These are phyloP conservation scores for Glycine latifolia DNA, from an alignment of 306 rosid genomes.

Conservation along the genomic window DNA sequence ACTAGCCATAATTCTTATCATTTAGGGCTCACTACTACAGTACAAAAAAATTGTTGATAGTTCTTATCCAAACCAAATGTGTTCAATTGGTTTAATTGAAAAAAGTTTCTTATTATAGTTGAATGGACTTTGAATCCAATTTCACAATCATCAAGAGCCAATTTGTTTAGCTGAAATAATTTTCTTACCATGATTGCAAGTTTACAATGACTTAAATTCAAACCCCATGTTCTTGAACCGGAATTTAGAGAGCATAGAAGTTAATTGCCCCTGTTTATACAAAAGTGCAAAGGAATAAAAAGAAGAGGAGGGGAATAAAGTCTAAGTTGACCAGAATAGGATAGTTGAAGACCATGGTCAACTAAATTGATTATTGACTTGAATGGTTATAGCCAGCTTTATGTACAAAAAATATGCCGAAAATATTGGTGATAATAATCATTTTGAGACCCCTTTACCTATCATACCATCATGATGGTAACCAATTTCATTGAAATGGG, in stretches of 20 bases:
- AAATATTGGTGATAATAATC: conserved; percentile 22
- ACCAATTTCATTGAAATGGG: conserved; percentile 45
- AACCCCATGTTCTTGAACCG: not conserved
- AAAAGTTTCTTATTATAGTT: conserved; percentile 34
- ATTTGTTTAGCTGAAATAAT: not conserved
- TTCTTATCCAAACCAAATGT: conserved; percentile 16
- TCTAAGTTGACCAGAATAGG: conserved; percentile 31
- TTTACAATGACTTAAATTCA: too few species aligned
- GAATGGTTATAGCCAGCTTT: conserved; percentile 9
- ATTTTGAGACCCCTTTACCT: conserved; percentile 39
- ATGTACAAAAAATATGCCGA: conserved; percentile 11
- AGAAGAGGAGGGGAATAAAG: not conserved
- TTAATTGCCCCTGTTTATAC: too few species aligned
- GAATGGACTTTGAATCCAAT: conserved; percentile 22
- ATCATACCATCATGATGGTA: conserved; percentile 49
- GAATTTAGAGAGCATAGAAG: not conserved
- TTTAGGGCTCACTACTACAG: conserved; percentile 13
- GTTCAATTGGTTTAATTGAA: conserved; percentile 35
- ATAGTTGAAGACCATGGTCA: conserved; percentile 39
- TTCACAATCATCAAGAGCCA: not conserved
- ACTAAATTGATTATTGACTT: conserved; percentile 32
- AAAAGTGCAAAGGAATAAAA: conserved; percentile 8
- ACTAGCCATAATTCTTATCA: conserved; percentile 37
- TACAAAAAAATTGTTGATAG: conserved; percentile 23
- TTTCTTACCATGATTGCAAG: not conserved